Evolutionary conservation across 2,329 filamentous ascomycete genomes (phyloP), one percentile per base, ranked within the genome.

Genomic region (Aspergillus flavus): DNA sequence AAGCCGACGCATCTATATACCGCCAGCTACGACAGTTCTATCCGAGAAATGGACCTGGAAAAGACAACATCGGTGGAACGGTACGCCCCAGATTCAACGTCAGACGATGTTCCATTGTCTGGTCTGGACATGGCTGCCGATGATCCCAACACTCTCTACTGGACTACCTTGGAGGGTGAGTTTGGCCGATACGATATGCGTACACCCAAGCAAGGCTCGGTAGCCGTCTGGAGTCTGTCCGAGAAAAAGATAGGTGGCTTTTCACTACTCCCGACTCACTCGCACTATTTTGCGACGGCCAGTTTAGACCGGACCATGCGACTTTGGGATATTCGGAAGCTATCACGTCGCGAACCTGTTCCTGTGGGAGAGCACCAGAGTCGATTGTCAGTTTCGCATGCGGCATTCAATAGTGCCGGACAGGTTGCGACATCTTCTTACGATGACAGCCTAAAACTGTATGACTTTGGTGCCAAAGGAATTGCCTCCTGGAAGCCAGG

Each of bases 191-290:
- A 95, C 72, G 95, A 99, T 72, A 84, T 90, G 60, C 88, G 94
- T 9, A 84, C 85, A 0, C 80, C 83, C 16, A 78, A 80, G 0
- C 77, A 84, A 0, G 79, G 79, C 7, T 83, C 87, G 3, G 84
- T 86, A 0, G 86, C 93, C 19, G 81, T 91, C 1, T 96, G 92
- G 86, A 84, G 87, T 10, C 81, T 98, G 0, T 91, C 89, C 0
- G 93, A 96, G 59, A 94, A 96, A 76, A 99, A 99, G 74, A 97
- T 99, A 59, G 95, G 95, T 21, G 95, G 95, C 0, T 98, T 98
- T 77, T 91, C 90, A 0, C 78, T 97, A 2, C 89, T 96, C 71
- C 94, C 95, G 0, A 77, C 89, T 0, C 86, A 93, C 2, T 89
- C 93, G 0, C 91, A 98, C 72, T 86, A 97, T 4, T 79, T 97